Evolutionary conservation across 139 green algal species (phyloP).

Genomic region (Gonium pectorale): DNA sequence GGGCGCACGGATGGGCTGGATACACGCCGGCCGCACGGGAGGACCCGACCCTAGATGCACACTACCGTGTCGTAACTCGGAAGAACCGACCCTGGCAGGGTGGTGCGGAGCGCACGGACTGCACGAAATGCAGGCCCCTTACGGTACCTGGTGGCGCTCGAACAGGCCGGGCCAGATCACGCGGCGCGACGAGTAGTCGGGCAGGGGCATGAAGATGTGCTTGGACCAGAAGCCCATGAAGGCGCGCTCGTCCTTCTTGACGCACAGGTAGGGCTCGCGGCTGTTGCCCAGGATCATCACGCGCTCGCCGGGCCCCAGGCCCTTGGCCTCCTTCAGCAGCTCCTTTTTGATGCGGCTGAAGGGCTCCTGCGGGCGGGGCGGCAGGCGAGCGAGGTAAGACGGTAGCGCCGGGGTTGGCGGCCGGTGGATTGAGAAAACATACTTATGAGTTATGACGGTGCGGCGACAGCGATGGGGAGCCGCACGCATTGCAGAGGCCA

Average conservation of each 20-base stretch:
- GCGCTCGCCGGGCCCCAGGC: conserved; percentile 63
- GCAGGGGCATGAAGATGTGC: conserved; percentile 82
- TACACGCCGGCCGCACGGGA: too few relatives aligned
- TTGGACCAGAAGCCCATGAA: conserved; percentile 88
- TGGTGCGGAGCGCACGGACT: too few relatives aligned
- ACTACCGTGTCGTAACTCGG: too few relatives aligned
- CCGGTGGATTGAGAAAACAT: too few relatives aligned
- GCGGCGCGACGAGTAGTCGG: conserved; percentile 84
- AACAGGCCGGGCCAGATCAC: conserved; percentile 76
- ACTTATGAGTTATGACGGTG: too few relatives aligned
- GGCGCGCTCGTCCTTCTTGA: conserved; percentile 82
- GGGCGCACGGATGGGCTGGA: too few relatives aligned
- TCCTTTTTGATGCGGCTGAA: conserved; percentile 92
- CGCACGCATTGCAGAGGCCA: too few relatives aligned
- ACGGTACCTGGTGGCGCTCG: conserved; percentile 62
- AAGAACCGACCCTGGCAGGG: too few relatives aligned
- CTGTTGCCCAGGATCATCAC: conserved; percentile 86
- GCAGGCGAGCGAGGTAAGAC: neutral
- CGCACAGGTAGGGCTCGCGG: conserved; percentile 75
- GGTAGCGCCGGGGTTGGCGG: too few relatives aligned
- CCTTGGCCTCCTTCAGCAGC: conserved; percentile 83
- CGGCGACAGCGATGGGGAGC: too few relatives aligned
- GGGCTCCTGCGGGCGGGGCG: conserved; percentile 64
- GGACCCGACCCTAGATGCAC: too few relatives aligned
- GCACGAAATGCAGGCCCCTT: too few relatives aligned